Percentiles rank a stretch among this genome's conserved stretches.
phyloP scores from a whole-genome alignment of 1,139 yeast genomes.

The Lodderomyces orthopsilosis region DNA sequence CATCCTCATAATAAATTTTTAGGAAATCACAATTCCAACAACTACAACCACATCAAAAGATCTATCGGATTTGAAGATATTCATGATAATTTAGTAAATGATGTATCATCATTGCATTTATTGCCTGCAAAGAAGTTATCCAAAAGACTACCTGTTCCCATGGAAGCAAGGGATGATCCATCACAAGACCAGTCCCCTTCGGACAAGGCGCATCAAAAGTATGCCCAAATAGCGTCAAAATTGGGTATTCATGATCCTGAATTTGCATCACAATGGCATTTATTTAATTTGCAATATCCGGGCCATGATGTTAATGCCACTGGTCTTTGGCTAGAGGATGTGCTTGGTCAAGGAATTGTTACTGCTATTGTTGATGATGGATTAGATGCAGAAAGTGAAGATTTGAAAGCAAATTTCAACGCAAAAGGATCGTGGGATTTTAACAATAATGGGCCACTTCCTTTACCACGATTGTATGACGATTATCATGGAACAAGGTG shows the following conservation, averaged over 20 bases:
- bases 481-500: slow-evolving; percentile 98
- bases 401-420: slow-evolving; percentile 68
- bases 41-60: slow-evolving; percentile 26
- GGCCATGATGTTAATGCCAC: slow-evolving; percentile 87
- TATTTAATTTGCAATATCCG: slow-evolving; percentile 65
- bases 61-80: slow-evolving; percentile 22
- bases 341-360: slow-evolving; percentile 78
- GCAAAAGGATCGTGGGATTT: slow-evolving; percentile 86
- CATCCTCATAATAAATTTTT: slow-evolving; percentile 33
- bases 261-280: slow-evolving; percentile 86
- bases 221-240: slow-evolving; percentile 42
- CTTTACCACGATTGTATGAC: slow-evolving; percentile 76
- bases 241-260: slow-evolving; percentile 76
- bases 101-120: slow-evolving; percentile 44
- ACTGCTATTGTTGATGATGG: slow-evolving; percentile 96
- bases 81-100: slow-evolving; percentile 27
- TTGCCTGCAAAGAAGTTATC: slow-evolving; percentile 46
- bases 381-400: slow-evolving; percentile 73
- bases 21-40: slow-evolving; percentile 37
- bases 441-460: slow-evolving; percentile 71
- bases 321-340: slow-evolving; percentile 79
- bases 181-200: background rate
- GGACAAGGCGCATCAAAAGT: slow-evolving; percentile 10
- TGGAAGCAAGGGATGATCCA: slow-evolving; percentile 16
- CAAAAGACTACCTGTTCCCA: slow-evolving; percentile 45